Evolutionary conservation across 176 grass and related monocot genomes (phyloP), one percentile per base, ranked within the genome.

Genomic region (Juncus effusus): DNA sequence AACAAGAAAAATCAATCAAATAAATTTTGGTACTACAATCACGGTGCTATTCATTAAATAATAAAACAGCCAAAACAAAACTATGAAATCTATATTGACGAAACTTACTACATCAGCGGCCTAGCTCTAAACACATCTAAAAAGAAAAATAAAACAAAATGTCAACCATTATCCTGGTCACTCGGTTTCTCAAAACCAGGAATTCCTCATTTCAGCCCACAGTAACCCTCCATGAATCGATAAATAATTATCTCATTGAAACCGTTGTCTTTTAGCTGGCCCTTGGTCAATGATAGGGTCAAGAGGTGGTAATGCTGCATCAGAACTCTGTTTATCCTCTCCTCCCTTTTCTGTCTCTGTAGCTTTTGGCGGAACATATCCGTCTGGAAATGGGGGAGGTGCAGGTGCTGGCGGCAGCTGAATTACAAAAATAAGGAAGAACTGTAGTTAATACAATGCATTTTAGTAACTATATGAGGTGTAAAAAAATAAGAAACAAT

Each of bases 251-350:
- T 56, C 50, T 19, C 84, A 89, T 56, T 86, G 85, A 61, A 84
- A 77, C 44, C 86, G 84, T 42, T 72, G 80, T 72, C 85, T 97
- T 86, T 97, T 97, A 36, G 85, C 80, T 42, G 94, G 94, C 56
- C 94, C 94, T 82, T 97, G 94, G 78, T 97, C 94, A 74, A 97
- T 84, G 53, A 97, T 97, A 66, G 94, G 88, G 67, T 97, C 94
- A 37, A 84, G 13, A 61, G 77, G 56, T 11, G 73, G 68, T 54
- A 81, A 75, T 10, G 76, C 54, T 61, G 86, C 47, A 58, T 97
- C 82, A 12, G 80, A 86, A 7, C 79, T 45, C 45, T 77, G 58
- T 39, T 78, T 77, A 73, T 89, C 83, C 47, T 97, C 94, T 1
- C 67, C 72, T 42, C 59, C 77, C 76, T 89, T 97, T 40, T 88